These are phyloP conservation scores for Cryomyces minteri DNA, from an alignment of 495 filamentous ascomycete genomes.

Conservation along the genomic window DNA sequence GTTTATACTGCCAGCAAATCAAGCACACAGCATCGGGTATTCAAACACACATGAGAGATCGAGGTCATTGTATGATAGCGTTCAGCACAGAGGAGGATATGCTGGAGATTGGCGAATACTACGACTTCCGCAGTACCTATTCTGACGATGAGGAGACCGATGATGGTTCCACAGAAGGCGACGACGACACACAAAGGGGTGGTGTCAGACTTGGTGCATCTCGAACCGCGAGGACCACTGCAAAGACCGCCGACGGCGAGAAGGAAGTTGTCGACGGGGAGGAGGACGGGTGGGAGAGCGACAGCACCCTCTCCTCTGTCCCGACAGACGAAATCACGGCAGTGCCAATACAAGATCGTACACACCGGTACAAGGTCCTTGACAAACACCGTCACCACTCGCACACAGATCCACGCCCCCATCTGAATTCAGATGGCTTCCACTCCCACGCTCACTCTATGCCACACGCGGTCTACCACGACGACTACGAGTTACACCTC, in stretches of 20 bases:
- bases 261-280: slow-evolving; percentile 18
- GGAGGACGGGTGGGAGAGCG: slow-evolving; percentile 75
- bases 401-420: slow-evolving; percentile 38
- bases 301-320: slow-evolving; percentile 66
- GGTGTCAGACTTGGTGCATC: slow-evolving; percentile 39
- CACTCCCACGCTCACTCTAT: slow-evolving; percentile 47
- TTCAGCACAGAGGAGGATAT: slow-evolving; percentile 82
- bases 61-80: slow-evolving; percentile 88
- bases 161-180: slow-evolving; percentile 24
- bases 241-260: slow-evolving; percentile 7
- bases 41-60: slow-evolving; percentile 93
- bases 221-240: slow-evolving; percentile 24
- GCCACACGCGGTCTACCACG: slow-evolving; percentile 56
- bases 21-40: slow-evolving; percentile 55
- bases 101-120: slow-evolving; percentile 91
- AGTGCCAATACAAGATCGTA: slow-evolving; percentile 46
- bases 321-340: slow-evolving; percentile 58
- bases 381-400: slow-evolving; percentile 47
- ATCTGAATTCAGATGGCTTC: slow-evolving; percentile 50
- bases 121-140: slow-evolving; percentile 92
- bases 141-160: slow-evolving; percentile 52
- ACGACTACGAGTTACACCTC: slow-evolving; percentile 88
- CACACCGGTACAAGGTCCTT: slow-evolving; percentile 39
- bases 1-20: slow-evolving; percentile 66
- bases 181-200: slow-evolving; percentile 29